Percentiles rank a stretch among this genome's conserved stretches.
Conservation (phyloP, 2,329 filamentous ascomycete genomes). For the Aspergillus fumigatiaffinis region DNA sequence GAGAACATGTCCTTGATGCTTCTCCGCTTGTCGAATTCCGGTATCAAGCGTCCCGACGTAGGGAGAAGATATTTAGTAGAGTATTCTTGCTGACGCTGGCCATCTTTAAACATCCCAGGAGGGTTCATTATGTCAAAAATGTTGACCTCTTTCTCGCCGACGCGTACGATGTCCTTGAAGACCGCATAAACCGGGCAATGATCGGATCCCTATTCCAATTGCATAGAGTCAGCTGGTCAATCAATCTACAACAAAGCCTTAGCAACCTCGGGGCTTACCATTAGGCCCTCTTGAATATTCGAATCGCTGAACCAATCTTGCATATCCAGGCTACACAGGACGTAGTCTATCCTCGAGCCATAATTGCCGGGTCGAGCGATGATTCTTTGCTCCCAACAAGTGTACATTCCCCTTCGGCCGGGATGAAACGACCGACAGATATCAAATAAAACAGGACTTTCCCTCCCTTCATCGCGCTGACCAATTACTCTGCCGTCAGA, state of each 20-base stretch:
- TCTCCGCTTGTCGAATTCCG: slow-evolving; percentile 78
- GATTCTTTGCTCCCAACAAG: slow-evolving; percentile 92
- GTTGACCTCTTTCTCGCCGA: slow-evolving; percentile 49
- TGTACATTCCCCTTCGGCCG: slow-evolving; percentile 83
- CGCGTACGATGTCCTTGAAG: slow-evolving; percentile 60
- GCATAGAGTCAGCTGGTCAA: slow-evolving; percentile 15
- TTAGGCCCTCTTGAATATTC: slow-evolving; percentile 87
- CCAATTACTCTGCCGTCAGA: slow-evolving; percentile 65
- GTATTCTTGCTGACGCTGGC: slow-evolving; percentile 64
- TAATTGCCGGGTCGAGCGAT: slow-evolving; percentile 96
- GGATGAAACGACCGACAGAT: slow-evolving; percentile 79
- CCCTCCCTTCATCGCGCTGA: slow-evolving; percentile 63
- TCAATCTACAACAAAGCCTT: neutral
- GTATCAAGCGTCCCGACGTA: slow-evolving; percentile 76
- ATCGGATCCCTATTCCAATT: slow-evolving; percentile 66
- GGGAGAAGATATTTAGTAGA: slow-evolving; percentile 61
- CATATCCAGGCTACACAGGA: slow-evolving; percentile 76
- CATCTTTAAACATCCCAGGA: slow-evolving; percentile 64
- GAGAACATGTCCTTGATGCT: slow-evolving; percentile 93
- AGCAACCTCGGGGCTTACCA: slow-evolving; percentile 43
- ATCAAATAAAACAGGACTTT: slow-evolving; percentile 74
- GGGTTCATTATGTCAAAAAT: slow-evolving; percentile 76
- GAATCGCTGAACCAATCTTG: slow-evolving; percentile 74
- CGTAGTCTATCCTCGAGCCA: slow-evolving; percentile 88
- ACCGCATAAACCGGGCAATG: slow-evolving; percentile 89